These are phyloP conservation scores for Harringtonia lauricola DNA, from an alignment of 2,329 filamentous ascomycete genomes.

Conservation along the genomic window DNA sequence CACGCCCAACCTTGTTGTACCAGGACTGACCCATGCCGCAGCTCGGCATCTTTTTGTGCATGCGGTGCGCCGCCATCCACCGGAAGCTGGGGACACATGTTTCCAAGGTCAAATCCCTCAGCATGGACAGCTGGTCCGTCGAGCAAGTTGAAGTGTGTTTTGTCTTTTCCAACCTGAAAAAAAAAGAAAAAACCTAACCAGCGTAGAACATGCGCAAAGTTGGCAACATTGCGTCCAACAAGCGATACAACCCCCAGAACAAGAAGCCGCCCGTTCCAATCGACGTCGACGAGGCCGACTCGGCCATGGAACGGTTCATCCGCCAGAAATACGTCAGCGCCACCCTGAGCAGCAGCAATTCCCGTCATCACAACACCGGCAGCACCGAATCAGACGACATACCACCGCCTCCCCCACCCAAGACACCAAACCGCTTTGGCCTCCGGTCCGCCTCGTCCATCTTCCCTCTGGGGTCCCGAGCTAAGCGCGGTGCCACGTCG, in stretches of 20 bases:
- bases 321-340: conserved; percentile 80
- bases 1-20: too few relatives aligned
- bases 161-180: not conserved
- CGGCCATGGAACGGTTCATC: conserved; percentile 91
- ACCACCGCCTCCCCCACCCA: conserved; percentile 51
- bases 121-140: conserved; percentile 94
- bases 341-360: conserved; percentile 13
- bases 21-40: conserved; percentile 27
- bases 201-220: conserved; percentile 82
- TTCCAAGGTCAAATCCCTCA: conserved; percentile 96
- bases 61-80: conserved; percentile 92
- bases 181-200: too few relatives aligned
- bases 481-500: conserved; percentile 38
- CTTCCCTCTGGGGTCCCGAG: conserved; percentile 50
- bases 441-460: conserved; percentile 55
- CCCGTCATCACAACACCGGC: conserved; percentile 27
- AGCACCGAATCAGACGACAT: conserved; percentile 45
- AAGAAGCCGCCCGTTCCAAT: conserved; percentile 74
- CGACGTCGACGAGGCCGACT: conserved; percentile 85
- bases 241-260: conserved; percentile 78
- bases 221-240: conserved; percentile 79
- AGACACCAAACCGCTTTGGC: conserved; percentile 51
- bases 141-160: conserved; percentile 85
- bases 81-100: conserved; percentile 96
- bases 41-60: conserved; percentile 93